Evolutionary conservation across 306 rosid genomes (phyloP).

Genomic region (Vigna nakashimae): DNA sequence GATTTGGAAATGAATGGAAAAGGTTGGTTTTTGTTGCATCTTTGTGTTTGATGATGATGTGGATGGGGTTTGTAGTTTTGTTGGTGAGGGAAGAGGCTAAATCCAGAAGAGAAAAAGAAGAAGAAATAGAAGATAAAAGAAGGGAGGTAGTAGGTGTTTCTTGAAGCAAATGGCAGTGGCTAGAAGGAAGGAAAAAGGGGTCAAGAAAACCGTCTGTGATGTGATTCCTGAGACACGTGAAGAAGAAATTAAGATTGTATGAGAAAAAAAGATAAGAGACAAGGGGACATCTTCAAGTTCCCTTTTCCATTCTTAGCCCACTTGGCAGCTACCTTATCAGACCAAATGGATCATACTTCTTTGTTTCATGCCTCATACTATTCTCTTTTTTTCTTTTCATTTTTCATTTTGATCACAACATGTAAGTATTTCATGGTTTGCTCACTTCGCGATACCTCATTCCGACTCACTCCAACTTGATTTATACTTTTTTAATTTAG

Average conservation of each 20-base stretch:
- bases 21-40: conserved; percentile 19
- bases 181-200: conserved; percentile 37
- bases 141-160: conserved; percentile 31
- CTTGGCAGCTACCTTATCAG: background rate
- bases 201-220: conserved; percentile 60
- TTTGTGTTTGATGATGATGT: conserved; percentile 1
- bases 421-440: no score
- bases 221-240: conserved; percentile 49
- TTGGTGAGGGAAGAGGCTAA: conserved; percentile 28
- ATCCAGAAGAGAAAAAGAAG: conserved; percentile 27
- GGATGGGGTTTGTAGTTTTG: conserved; percentile 25
- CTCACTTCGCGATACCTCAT: no score
- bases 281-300: conserved; percentile 38
- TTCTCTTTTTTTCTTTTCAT: no score
- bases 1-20: conserved; percentile 36
- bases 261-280: conserved; percentile 11
- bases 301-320: conserved; percentile 37
- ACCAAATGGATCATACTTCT: conserved; percentile 1
- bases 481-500: no score
- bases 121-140: conserved; percentile 11
- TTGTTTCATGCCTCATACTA: no score
- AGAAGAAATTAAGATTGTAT: conserved; percentile 3
- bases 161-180: conserved; percentile 45
- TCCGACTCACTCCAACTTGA: no score
- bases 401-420: no score